Conservation (phyloP, 805 yeast species). For the Metschnikowia reukaufii region DNA sequence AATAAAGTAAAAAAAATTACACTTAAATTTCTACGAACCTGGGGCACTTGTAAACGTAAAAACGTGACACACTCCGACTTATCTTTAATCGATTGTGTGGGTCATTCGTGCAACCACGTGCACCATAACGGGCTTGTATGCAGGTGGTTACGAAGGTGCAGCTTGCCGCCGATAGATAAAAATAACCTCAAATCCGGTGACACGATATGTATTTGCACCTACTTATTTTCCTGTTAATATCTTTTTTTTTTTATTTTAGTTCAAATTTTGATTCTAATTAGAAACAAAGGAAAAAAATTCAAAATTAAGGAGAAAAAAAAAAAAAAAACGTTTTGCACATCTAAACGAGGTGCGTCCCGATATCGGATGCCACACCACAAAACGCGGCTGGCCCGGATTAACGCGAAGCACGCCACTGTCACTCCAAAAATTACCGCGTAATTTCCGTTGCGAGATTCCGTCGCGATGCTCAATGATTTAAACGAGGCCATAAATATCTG, state of each 20-base stretch:
- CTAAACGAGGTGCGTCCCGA: too few species aligned
- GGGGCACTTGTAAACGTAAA: too few species aligned
- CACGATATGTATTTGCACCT: too few species aligned
- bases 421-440: not conserved
- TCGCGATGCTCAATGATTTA: slow-evolving; percentile 3
- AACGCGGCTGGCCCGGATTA: not conserved
- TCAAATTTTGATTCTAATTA: not conserved
- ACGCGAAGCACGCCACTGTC: not conserved
- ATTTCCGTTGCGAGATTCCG: slow-evolving; percentile 8
- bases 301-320: too few species aligned
- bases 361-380: not conserved
- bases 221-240: too few species aligned
- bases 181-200: not conserved
- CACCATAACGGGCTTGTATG: not conserved
- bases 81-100: too few species aligned
- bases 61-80: too few species aligned
- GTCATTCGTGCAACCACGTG: not conserved
- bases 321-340: too few species aligned
- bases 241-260: too few species aligned
- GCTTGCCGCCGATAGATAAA: not conserved
- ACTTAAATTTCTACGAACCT: too few species aligned
- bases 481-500: not conserved
- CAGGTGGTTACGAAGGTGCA: not conserved
- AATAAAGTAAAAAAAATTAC: too few species aligned
- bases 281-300: too few species aligned